Conservation (phyloP, 208 protist genomes). For the Blastocrithidia nonstop region DNA sequence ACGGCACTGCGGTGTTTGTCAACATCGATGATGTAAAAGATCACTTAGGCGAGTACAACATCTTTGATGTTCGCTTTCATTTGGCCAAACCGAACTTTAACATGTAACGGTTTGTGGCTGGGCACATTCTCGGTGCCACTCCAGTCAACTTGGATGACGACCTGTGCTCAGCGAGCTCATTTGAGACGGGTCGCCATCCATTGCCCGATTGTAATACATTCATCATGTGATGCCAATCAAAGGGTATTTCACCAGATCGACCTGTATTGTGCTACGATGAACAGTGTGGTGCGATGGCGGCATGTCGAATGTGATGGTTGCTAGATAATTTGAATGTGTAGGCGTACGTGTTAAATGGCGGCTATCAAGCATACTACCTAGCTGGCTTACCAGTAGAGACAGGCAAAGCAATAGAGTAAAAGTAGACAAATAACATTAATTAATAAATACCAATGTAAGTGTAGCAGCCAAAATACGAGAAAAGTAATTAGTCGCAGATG, state of each 20-base stretch:
- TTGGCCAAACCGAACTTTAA: slow-evolving; percentile 11
- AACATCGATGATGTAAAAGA: slow-evolving; percentile 20
- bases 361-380: slow-evolving; percentile 29
- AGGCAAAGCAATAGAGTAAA: slow-evolving; percentile 6
- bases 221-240: slow-evolving; percentile 35
- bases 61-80: slow-evolving; percentile 50
- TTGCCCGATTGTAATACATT: slow-evolving; percentile 34
- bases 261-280: slow-evolving; percentile 81
- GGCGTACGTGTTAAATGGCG: slow-evolving; percentile 67
- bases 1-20: slow-evolving; percentile 42
- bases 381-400: slow-evolving; percentile 23
- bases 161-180: slow-evolving; percentile 10
- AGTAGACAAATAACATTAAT: no score
- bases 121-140: slow-evolving; percentile 23
- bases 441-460: no score
- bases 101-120: slow-evolving; percentile 26
- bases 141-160: slow-evolving; percentile 41
- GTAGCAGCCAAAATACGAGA: no score
- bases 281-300: slow-evolving; percentile 52
- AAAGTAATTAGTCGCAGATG: no score
- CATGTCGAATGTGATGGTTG: slow-evolving; percentile 82
- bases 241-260: slow-evolving; percentile 14
- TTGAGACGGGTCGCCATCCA: slow-evolving; percentile 33
- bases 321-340: slow-evolving; percentile 59
- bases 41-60: slow-evolving; percentile 15